These are phyloP conservation scores for Fusarium floridanum DNA, from an alignment of 2,329 filamentous ascomycete genomes.

Conservation along the genomic window DNA sequence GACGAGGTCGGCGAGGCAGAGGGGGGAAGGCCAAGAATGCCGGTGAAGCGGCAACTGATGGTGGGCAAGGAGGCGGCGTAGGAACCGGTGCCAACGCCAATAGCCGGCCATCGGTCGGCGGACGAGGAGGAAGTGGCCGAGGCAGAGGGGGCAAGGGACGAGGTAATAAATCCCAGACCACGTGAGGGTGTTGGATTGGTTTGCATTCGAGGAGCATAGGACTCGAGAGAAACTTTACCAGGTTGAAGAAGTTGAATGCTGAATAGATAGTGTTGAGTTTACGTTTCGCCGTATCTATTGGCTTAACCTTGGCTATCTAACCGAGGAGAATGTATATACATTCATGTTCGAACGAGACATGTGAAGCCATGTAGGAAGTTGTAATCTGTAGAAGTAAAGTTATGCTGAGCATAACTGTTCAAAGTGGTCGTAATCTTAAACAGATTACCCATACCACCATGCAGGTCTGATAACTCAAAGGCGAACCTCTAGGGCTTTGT, in stretches of 20 bases:
- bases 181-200: slow-evolving; percentile 6
- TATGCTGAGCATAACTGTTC: background rate
- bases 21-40: slow-evolving; percentile 47
- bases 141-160: slow-evolving; percentile 42
- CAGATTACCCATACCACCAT: background rate
- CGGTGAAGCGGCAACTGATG: slow-evolving; percentile 35
- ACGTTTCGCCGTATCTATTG: slow-evolving; percentile 33
- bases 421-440: background rate
- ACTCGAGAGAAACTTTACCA: slow-evolving; percentile 25
- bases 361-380: background rate
- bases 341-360: slow-evolving; percentile 19
- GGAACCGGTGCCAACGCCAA: slow-evolving; percentile 28
- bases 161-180: slow-evolving; percentile 32
- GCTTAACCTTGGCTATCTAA: slow-evolving; percentile 11
- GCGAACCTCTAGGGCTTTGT: background rate
- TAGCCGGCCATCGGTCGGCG: slow-evolving; percentile 29
- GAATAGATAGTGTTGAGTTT: slow-evolving; percentile 2
- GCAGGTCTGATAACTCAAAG: background rate
- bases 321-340: slow-evolving; percentile 25
- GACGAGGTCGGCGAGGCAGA: slow-evolving; percentile 48
- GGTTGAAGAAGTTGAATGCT: slow-evolving; percentile 10
- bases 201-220: slow-evolving; percentile 35
- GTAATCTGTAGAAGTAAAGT: background rate
- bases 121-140: slow-evolving; percentile 39
- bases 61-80: slow-evolving; percentile 29